Evolutionary conservation across 2,329 filamentous ascomycete genomes (phyloP), one percentile per base, ranked within the genome.

Genomic region (Exophiala phaeomuriformis): DNA sequence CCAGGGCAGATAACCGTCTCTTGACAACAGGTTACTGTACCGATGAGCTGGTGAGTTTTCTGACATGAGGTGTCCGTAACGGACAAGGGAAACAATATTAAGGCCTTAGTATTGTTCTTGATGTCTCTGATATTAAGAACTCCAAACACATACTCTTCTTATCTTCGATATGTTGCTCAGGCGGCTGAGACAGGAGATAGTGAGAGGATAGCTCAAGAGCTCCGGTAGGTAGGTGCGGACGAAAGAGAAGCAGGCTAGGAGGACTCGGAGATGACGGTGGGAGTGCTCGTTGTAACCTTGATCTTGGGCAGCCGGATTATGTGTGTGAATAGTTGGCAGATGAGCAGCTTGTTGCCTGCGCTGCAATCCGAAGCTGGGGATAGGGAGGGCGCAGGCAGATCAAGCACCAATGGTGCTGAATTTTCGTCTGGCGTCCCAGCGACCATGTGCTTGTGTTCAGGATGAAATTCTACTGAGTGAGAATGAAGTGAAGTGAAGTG

Each of bases 51-150:
- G 39, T 28, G 28, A 41, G 19, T 41, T 6, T 28, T 10, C 28
- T 12, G 12, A 10, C 12, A 27, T 45, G 42, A 36, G 33, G 42
- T 45, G 42, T 4, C 8, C n/a, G 42, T 32, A 4, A 6, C 7
- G n/a, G 29, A 30, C 19, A n/a, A 28, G 30, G 42, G 19, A 46
- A 51, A 59, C 51, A 57, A 55, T 58, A 58, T 50, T 31, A 58
- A 58, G 36, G 4, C n/a, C 49, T 58, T 58, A 42, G 47, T 55
- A 58, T 58, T 58, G 56, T 58, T 53, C 52, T 45, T 37, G 46
- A 45, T 53, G 56, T 58, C 56, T 58, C 56, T 53, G 35, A 53
- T 41, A 41, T 46, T 4, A 10, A n/a, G 3, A 9, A 10, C 40
- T 44, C 39, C 19, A 19, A 2, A 9, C 10, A 28, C n/a, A 5